phyloP scores from a whole-genome alignment of 2,329 filamentous ascomycete genomes.

The Juglanconis juglandina region DNA sequence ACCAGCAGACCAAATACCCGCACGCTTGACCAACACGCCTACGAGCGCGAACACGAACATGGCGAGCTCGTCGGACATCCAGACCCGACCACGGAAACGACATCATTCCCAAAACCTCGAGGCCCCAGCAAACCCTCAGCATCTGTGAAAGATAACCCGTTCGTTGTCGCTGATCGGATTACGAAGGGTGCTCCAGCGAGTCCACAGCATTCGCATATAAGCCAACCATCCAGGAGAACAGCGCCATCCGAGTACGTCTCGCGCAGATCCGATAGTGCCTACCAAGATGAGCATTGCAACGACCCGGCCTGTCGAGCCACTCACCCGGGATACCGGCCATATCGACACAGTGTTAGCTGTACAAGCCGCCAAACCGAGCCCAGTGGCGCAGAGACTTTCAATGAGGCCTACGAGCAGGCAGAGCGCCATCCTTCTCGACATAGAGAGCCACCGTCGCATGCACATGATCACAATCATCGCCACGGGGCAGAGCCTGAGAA shows the following conservation, averaged over 20 bases:
- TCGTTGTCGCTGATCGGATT: constrained; percentile 23
- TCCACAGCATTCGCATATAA: neutral
- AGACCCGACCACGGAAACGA: neutral
- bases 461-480: too few species aligned
- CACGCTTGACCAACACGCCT: neutral
- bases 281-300: constrained; percentile 12
- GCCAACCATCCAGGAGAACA: neutral
- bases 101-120: neutral
- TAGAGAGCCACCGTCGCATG: neutral
- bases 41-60: neutral
- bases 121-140: neutral
- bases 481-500: neutral
- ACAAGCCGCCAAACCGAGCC: constrained; percentile 1
- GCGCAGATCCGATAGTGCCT: constrained; percentile 14
- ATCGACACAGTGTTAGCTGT: constrained; percentile 22
- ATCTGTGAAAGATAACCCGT: constrained; percentile 22
- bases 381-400: constrained; percentile 5
- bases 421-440: neutral
- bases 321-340: constrained; percentile 20
- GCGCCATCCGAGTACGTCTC: constrained; percentile 13
- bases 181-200: neutral
- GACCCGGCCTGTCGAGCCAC: constrained; percentile 21
- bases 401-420: constrained; percentile 12
- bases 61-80: neutral
- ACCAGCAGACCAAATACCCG: neutral